phyloP scores from a whole-genome alignment of 176 grass and related monocot species.

The Phragmites australis region DNA sequence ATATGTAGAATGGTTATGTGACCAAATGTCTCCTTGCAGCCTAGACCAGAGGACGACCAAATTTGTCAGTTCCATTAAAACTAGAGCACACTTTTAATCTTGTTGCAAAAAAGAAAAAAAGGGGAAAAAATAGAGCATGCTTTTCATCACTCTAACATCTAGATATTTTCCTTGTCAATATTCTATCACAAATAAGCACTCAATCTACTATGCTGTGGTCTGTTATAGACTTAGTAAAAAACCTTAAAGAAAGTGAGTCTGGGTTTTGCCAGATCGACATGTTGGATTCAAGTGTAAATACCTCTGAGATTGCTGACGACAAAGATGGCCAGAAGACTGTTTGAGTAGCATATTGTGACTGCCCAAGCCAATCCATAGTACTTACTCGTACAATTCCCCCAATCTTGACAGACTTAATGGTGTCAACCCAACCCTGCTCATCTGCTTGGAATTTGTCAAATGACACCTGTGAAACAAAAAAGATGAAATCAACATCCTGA shows the following conservation, averaged over 20 bases:
- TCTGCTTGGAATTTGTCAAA: constrained; percentile 88
- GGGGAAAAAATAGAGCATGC: too few relatives aligned
- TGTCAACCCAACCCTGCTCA: constrained; percentile 88
- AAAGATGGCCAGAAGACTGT: constrained; percentile 79
- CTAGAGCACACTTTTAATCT: too few relatives aligned
- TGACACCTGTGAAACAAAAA: constrained; percentile 57
- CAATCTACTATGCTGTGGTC: not conserved
- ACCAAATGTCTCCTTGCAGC: too few relatives aligned
- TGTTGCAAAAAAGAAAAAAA: too few relatives aligned
- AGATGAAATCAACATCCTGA: constrained; percentile 16
- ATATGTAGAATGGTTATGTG: too few relatives aligned
- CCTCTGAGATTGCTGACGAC: constrained; percentile 82
- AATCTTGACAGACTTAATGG: constrained; percentile 75
- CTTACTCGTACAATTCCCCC: constrained; percentile 69
- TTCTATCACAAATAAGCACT: not conserved
- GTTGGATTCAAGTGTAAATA: constrained; percentile 24
- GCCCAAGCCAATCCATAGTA: constrained; percentile 95
- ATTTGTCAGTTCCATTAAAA: too few relatives aligned
- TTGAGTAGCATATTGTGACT: constrained; percentile 67
- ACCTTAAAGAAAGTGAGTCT: not conserved
- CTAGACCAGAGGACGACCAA: too few relatives aligned
- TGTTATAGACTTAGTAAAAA: not conserved
- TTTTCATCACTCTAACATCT: not conserved
- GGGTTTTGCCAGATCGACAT: not conserved
- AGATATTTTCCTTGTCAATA: not conserved